phyloP scores from a whole-genome alignment of 139 green algal species.

The Haematococcus lacustris region DNA sequence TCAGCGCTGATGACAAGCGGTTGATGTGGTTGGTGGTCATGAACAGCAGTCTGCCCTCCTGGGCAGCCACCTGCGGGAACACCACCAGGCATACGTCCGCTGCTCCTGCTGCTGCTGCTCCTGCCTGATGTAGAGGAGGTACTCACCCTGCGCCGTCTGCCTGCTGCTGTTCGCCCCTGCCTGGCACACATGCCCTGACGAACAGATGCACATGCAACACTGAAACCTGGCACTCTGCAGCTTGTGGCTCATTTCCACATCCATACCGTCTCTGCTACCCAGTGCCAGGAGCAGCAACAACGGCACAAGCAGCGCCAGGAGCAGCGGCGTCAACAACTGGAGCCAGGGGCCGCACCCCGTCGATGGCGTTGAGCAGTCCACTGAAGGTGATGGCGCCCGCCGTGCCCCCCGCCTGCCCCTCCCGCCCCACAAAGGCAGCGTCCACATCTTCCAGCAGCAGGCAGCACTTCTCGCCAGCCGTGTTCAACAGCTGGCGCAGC shows the following conservation, averaged over 20 bases:
- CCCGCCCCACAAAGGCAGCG: slow-evolving; percentile 33
- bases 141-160: not conserved
- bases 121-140: not conserved
- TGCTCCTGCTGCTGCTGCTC: not conserved
- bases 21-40: slow-evolving; percentile 61
- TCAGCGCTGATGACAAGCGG: slow-evolving; percentile 30
- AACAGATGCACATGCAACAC: slow-evolving; percentile 1
- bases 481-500: slow-evolving; percentile 31
- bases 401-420: not conserved
- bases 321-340: not conserved
- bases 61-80: slow-evolving; percentile 13
- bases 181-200: not conserved
- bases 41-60: slow-evolving; percentile 48
- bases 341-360: slow-evolving; percentile 22
- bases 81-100: not conserved
- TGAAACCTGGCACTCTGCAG: not conserved
- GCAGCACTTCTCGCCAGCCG: slow-evolving; percentile 14
- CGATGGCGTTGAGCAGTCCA: slow-evolving; percentile 53
- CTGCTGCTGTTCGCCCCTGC: not conserved
- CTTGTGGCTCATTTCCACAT: too few relatives aligned
- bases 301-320: not conserved
- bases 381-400: slow-evolving; percentile 33
- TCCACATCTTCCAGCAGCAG: slow-evolving; percentile 54
- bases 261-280: too few relatives aligned
- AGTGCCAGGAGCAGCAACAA: not conserved